Evolutionary conservation across 352 stramenopile species (phyloP).

Genomic region (Plasmopara halstedii): DNA sequence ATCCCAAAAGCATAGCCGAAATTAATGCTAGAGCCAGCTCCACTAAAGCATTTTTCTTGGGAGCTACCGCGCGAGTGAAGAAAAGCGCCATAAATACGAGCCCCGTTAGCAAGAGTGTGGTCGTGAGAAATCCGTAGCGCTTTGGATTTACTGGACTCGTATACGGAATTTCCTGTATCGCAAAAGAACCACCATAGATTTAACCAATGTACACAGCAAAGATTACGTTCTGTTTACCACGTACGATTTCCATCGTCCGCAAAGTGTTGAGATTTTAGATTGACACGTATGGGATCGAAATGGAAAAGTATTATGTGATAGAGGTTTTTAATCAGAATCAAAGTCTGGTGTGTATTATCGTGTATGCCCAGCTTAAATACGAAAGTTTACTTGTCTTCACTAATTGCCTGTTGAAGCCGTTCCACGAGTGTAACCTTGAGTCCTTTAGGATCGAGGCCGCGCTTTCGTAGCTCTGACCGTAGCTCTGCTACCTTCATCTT

Average conservation of each 20-base stretch:
- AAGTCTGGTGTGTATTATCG: constrained; percentile 8
- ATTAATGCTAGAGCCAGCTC: constrained; percentile 64
- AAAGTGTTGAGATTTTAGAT: too few species aligned
- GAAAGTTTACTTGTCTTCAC: constrained; percentile 24
- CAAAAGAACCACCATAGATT: not conserved
- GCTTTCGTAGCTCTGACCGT: constrained; percentile 54
- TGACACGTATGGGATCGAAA: constrained; percentile 23
- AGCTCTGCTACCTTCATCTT: constrained; percentile 63
- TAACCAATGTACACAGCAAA: not conserved
- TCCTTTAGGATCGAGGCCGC: constrained; percentile 61
- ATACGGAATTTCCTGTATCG: constrained; percentile 71
- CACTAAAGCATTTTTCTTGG: constrained; percentile 71
- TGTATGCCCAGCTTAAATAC: constrained; percentile 29
- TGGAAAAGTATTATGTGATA: not conserved
- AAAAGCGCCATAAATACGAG: constrained; percentile 77
- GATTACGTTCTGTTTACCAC: not conserved
- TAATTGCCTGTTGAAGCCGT: constrained; percentile 48
- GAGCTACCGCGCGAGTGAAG: constrained; percentile 67
- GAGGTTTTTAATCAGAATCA: not conserved
- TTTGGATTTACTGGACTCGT: constrained; percentile 68
- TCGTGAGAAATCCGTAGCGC: constrained; percentile 57
- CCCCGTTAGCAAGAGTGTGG: constrained; percentile 48
- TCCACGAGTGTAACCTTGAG: constrained; percentile 58
- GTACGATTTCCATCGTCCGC: constrained; percentile 45
- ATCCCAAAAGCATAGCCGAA: constrained; percentile 64